Evolutionary conservation across 2,329 filamentous ascomycete species (phyloP), one percentile per base, ranked within the genome.

Genomic region (Fusarium sp.): DNA sequence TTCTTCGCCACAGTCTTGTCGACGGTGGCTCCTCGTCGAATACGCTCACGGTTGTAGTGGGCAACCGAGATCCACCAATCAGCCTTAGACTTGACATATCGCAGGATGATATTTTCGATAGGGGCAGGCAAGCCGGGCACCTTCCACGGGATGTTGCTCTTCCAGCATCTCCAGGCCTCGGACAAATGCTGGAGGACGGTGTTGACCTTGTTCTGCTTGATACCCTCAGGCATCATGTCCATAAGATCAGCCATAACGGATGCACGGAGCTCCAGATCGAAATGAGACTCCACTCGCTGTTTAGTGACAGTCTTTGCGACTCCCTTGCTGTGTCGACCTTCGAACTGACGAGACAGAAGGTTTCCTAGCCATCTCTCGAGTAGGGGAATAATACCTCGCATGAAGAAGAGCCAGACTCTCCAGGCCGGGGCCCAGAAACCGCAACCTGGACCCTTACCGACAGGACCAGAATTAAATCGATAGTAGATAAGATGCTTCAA

Each of bases 211-310:
- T 95, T 99, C 76, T 99, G 95, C 77, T 97, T 97, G 80, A 99
- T 98, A 67, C 95, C 95, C 75, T 99, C 96, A 0, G 95, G 95
- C 95, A 99, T 99, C 96, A 99, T 99, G 73, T 99, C 95, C 91
- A 97, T 97, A 46, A 99, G 82, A 78, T 99, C 95, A 40, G 94
- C 93, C 94, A 99, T 99, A 66, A 99, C 95, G 0, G 95, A 97
- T 13, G 96, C 96, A 72, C 95, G 92, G 46, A 99, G 88, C 78
- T 99, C 95, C 53, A 99, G 84, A 78, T 99, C 95, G 73, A 97
- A 99, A 75, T 99, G 96, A 24, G 95, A 98, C 74, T 99, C 95
- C 6, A 99, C 95, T 79, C 95, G 92, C 79, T 99, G 95, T 80
- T 99, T 99, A 5, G 95, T 99, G 32, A 99, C 95, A 1, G 95